Percentiles rank a stretch among this genome's conserved stretches.
Conservation (phyloP, 1,284 basidiomycete species). For the Tilletia walkeri region DNA sequence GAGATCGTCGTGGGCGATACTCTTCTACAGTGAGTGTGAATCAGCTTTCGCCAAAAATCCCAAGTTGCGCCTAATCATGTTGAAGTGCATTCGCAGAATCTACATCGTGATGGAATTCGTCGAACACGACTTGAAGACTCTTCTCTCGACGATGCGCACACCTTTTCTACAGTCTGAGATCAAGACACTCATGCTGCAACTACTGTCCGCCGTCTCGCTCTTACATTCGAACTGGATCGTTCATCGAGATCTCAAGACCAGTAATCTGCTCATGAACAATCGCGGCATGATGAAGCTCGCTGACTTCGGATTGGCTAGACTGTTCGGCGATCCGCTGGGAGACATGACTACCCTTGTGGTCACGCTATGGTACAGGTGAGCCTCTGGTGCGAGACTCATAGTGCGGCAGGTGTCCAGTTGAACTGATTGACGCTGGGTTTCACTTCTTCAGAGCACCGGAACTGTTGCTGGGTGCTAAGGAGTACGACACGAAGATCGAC, state of each 20-base stretch:
- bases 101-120: conserved; percentile 99
- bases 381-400: conserved; percentile 2
- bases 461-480: conserved; percentile 33
- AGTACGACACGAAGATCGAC: conserved; percentile 49
- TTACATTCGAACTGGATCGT: conserved; percentile 97
- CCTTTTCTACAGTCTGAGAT: conserved; percentile 96
- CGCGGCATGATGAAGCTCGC: conserved; percentile 96
- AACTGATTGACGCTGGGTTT: background rate
- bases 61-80: background rate
- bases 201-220: conserved; percentile 85
- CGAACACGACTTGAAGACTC: conserved; percentile 96
- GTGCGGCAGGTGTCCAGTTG: conserved; percentile 22
- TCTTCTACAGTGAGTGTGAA: conserved; percentile 79
- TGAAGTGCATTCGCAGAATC: conserved; percentile 64
- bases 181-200: conserved; percentile 90
- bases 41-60: too few relatives aligned
- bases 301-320: conserved; percentile 92
- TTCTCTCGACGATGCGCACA: conserved; percentile 86
- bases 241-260: conserved; percentile 95
- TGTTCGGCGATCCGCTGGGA: conserved; percentile 91
- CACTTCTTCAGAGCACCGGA: conserved; percentile 30
- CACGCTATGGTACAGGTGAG: conserved; percentile 96
- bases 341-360: conserved; percentile 97
- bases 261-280: conserved; percentile 97
- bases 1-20: conserved; percentile 99